These are phyloP conservation scores for Puccinia brachypodii DNA, from an alignment of 1,284 basidiomycete species.

Conservation along the genomic window DNA sequence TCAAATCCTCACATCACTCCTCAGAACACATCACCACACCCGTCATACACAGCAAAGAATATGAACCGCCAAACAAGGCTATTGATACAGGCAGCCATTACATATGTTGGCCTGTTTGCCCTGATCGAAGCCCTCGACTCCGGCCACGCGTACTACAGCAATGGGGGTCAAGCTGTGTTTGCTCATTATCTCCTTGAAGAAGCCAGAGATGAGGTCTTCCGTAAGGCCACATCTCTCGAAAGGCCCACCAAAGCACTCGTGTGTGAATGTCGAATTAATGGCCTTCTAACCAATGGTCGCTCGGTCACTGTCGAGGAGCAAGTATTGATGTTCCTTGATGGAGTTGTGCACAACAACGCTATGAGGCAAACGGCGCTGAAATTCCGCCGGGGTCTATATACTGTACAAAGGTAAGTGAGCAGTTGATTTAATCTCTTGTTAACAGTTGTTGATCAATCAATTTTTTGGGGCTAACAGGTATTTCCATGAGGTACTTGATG, in stretches of 20 bases:
- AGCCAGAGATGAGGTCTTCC: not conserved
- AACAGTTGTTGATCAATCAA: not conserved
- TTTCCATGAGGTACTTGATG: not conserved
- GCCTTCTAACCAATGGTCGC: not conserved
- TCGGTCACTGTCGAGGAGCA: not conserved
- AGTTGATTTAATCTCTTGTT: not conserved
- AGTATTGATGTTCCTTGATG: conserved; percentile 1
- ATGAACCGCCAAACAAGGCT: not conserved
- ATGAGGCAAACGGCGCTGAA: not conserved
- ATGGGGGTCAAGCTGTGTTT: not conserved
- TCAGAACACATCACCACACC: not conserved
- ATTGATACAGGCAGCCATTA: not conserved
- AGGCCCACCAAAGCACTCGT: not conserved
- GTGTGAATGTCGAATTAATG: not conserved
- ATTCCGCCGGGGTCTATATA: not conserved
- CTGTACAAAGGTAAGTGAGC: not conserved
- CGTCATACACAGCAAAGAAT: not conserved
- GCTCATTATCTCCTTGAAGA: not conserved
- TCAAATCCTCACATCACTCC: too few relatives aligned
- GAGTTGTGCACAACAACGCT: not conserved
- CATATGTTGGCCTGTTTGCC: not conserved
- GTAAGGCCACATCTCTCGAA: not conserved
- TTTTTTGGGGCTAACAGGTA: not conserved
- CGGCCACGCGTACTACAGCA: not conserved
- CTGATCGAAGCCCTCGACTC: not conserved